Conservation (phyloP, 2,329 filamentous ascomycete species). For the Pezicula rhizophila region DNA sequence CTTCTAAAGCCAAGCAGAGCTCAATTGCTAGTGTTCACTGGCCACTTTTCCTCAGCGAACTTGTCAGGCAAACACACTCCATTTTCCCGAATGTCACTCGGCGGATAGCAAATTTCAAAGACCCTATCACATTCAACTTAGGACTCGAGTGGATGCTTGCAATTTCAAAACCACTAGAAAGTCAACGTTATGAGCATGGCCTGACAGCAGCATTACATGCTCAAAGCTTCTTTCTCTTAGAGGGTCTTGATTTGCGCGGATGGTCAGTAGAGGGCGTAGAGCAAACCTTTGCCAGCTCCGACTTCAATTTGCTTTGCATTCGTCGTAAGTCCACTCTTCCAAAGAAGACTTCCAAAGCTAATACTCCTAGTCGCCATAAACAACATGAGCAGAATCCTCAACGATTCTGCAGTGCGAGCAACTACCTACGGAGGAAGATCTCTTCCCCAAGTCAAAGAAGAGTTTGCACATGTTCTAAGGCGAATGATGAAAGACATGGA, state of each 20-base stretch:
- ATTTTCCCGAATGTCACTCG: constrained; percentile 25
- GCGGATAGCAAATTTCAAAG: not conserved
- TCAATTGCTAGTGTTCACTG: constrained; percentile 43
- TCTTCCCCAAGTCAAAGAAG: constrained; percentile 10
- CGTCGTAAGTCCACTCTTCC: not conserved
- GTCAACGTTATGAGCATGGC: constrained; percentile 42
- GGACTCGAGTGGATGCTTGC: constrained; percentile 47
- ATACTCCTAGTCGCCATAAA: not conserved
- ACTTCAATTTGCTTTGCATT: not conserved
- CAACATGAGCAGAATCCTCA: constrained; percentile 1
- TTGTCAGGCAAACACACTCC: constrained; percentile 42
- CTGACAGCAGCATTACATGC: constrained; percentile 33
- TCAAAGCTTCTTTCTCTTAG: constrained; percentile 6
- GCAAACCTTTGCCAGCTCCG: not conserved
- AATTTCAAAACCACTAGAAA: constrained; percentile 42
- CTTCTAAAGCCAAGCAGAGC: constrained; percentile 25
- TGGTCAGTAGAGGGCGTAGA: not conserved
- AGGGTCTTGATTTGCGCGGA: constrained; percentile 1
- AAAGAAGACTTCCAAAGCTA: not conserved
- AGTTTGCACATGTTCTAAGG: constrained; percentile 11
- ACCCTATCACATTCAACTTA: constrained; percentile 29
- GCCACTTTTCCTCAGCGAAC: constrained; percentile 43
- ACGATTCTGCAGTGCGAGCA: constrained; percentile 7
- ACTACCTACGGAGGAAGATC: constrained; percentile 4
- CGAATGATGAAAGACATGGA: constrained; percentile 21